Evolutionary conservation across 768 basidiomycete species (phyloP).

Genomic region (Cubamyces lactineus): DNA sequence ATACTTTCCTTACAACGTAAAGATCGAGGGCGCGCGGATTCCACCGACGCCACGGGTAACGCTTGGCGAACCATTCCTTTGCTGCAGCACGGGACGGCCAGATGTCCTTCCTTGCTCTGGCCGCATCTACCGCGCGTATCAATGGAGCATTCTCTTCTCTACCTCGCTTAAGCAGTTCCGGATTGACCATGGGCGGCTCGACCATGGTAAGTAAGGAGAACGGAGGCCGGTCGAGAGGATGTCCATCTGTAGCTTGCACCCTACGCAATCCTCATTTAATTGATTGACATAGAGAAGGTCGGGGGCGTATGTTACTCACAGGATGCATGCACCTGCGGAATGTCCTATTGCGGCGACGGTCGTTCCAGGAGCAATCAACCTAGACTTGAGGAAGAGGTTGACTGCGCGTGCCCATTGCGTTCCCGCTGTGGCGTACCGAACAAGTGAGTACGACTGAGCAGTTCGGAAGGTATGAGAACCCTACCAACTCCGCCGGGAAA

Average conservation of each 20-base stretch:
- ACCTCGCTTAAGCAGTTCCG: not conserved
- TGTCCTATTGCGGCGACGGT: not conserved
- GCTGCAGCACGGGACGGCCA: conserved; percentile 20
- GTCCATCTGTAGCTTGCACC: not conserved
- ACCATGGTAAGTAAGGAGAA: conserved; percentile 15
- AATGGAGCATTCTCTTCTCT: not conserved
- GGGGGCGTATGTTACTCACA: not conserved
- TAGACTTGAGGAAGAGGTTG: not conserved
- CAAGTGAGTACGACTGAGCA: not conserved
- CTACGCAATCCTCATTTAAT: not conserved
- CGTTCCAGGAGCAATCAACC: not conserved
- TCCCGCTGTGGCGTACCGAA: not conserved
- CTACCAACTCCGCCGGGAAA: not conserved
- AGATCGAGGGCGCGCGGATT: conserved; percentile 11
- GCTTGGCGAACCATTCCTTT: conserved; percentile 12
- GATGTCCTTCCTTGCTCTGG: conserved; percentile 12
- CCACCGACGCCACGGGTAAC: conserved; percentile 18
- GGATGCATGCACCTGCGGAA: conserved; percentile 1
- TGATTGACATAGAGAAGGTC: not conserved
- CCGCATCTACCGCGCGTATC: not conserved
- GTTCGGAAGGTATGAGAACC: not conserved
- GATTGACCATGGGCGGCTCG: conserved; percentile 21
- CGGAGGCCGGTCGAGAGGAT: not conserved
- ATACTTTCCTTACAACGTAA: not conserved
- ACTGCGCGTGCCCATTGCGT: not conserved